A percentile compares a stretch with the other conserved stretches of the same genome.
These are phyloP conservation scores for Rhinocladiella similis DNA, from an alignment of 2,329 filamentous ascomycete genomes.

Conservation along the genomic window DNA sequence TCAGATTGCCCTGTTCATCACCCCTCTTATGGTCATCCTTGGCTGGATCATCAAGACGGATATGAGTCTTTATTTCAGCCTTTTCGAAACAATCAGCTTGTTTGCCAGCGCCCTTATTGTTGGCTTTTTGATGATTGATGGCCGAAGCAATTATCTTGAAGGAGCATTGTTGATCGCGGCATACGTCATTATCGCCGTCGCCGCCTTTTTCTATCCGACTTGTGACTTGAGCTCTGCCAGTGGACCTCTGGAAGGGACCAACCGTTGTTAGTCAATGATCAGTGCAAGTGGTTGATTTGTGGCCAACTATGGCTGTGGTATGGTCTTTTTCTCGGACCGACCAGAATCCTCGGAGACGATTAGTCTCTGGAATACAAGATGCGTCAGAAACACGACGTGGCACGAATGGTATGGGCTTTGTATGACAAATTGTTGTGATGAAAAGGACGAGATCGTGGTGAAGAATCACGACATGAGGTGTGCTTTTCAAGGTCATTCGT, in stretches of 20 bases:
- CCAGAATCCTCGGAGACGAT: no score
- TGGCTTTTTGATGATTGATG: slow-evolving; percentile 83
- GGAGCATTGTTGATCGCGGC: slow-evolving; percentile 65
- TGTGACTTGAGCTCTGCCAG: slow-evolving; percentile 32
- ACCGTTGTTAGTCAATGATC: slow-evolving; percentile 8
- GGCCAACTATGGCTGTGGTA: background rate
- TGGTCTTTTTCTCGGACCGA: background rate
- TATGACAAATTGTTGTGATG: no score
- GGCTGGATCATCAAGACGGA: slow-evolving; percentile 68
- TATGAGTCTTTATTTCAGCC: slow-evolving; percentile 82
- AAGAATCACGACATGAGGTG: no score
- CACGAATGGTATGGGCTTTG: no score
- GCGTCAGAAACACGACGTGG: no score
- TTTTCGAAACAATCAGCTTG: slow-evolving; percentile 84
- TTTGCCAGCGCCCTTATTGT: slow-evolving; percentile 84
- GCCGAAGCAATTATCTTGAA: slow-evolving; percentile 83
- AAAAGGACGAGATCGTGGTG: no score
- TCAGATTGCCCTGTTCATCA: slow-evolving; percentile 70
- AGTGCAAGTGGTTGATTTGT: no score
- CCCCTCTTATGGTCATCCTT: slow-evolving; percentile 68
- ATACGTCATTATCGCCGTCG: slow-evolving; percentile 67
- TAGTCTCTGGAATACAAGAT: no score
- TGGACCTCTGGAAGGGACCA: slow-evolving; percentile 21
- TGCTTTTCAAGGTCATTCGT: no score
- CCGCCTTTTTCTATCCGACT: slow-evolving; percentile 66